A percentile compares a stretch with the other conserved stretches of the same genome.
These are phyloP conservation scores for Aspergillus uvarum DNA, from an alignment of 2,329 filamentous ascomycete species.

Conservation along the genomic window DNA sequence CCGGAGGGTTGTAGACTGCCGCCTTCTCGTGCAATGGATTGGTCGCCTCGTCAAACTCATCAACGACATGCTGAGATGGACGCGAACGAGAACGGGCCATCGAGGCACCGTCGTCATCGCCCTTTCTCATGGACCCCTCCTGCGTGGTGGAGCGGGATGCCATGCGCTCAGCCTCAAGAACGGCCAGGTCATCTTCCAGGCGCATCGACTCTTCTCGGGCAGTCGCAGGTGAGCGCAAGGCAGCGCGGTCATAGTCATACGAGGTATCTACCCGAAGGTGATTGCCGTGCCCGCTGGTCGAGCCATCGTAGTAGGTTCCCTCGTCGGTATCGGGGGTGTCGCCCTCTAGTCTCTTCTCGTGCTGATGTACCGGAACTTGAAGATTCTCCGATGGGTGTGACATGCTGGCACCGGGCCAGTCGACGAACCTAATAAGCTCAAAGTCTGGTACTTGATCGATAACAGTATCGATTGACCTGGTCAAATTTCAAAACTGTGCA, in stretches of 20 bases:
- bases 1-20: constrained; percentile 63
- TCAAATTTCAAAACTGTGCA: neutral
- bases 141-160: constrained; percentile 47
- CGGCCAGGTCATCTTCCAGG: constrained; percentile 64
- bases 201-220: constrained; percentile 60
- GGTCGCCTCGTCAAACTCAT: constrained; percentile 67
- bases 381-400: constrained; percentile 35
- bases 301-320: constrained; percentile 30
- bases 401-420: constrained; percentile 36
- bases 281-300: constrained; percentile 12
- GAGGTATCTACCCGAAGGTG: constrained; percentile 30
- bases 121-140: constrained; percentile 26
- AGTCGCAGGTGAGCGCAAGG: constrained; percentile 52
- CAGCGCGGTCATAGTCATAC: constrained; percentile 17
- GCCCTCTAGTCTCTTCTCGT: constrained; percentile 30
- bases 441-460: neutral
- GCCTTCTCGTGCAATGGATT: constrained; percentile 68
- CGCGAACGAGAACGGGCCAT: constrained; percentile 55
- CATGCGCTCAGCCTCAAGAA: constrained; percentile 65
- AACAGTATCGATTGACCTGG: neutral
- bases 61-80: constrained; percentile 57
- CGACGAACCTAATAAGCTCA: neutral
- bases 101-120: constrained; percentile 43
- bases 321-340: constrained; percentile 31
- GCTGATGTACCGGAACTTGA: constrained; percentile 25